phyloP scores from a whole-genome alignment of 352 stramenopile genomes.

The Globisporangium yorkense region DNA sequence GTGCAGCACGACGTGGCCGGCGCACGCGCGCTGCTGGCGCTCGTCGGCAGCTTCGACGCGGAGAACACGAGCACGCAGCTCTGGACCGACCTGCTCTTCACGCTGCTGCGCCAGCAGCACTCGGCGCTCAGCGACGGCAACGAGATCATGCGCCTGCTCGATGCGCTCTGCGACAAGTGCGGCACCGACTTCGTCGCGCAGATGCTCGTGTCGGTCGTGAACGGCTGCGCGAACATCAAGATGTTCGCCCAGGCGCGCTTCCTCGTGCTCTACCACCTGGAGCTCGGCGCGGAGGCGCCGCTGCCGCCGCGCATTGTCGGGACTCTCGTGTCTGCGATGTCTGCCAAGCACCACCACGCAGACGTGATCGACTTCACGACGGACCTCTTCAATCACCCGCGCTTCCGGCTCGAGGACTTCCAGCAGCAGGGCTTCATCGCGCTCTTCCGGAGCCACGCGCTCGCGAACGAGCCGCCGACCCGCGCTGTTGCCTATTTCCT shows the following conservation, averaged over 20 bases:
- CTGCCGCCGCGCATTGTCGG: slow-evolving; percentile 46
- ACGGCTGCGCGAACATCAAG: slow-evolving; percentile 60
- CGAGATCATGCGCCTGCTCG: slow-evolving; percentile 30
- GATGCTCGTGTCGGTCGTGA: slow-evolving; percentile 44
- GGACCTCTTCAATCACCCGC: slow-evolving; percentile 28
- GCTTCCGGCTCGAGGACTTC: slow-evolving; percentile 29
- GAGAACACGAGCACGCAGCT: slow-evolving; percentile 52
- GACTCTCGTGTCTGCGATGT: slow-evolving; percentile 46
- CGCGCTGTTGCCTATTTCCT: slow-evolving; percentile 23
- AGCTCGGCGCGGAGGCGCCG: slow-evolving; percentile 8
- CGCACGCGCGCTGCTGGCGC: slow-evolving; percentile 38
- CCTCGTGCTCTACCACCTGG: slow-evolving; percentile 47
- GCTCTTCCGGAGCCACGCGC: slow-evolving; percentile 38
- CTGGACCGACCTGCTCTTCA: slow-evolving; percentile 74
- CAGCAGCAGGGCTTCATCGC: slow-evolving; percentile 63
- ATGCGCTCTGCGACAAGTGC: slow-evolving; percentile 24
- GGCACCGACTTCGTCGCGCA: slow-evolving; percentile 36
- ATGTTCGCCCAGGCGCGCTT: slow-evolving; percentile 44
- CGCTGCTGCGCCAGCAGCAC: slow-evolving; percentile 49
- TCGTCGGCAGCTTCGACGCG: slow-evolving; percentile 33
- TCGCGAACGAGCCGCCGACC: slow-evolving; percentile 3
- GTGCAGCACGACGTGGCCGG: slow-evolving; percentile 32
- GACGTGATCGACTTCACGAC: slow-evolving; percentile 29
- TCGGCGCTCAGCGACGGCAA: slow-evolving; percentile 20
- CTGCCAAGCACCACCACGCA: slow-evolving; percentile 17